A percentile compares a stretch with the other conserved stretches of the same genome.
These are phyloP conservation scores for Fraxinus platypoda DNA, from an alignment of 305 asterid species.

Conservation along the genomic window DNA sequence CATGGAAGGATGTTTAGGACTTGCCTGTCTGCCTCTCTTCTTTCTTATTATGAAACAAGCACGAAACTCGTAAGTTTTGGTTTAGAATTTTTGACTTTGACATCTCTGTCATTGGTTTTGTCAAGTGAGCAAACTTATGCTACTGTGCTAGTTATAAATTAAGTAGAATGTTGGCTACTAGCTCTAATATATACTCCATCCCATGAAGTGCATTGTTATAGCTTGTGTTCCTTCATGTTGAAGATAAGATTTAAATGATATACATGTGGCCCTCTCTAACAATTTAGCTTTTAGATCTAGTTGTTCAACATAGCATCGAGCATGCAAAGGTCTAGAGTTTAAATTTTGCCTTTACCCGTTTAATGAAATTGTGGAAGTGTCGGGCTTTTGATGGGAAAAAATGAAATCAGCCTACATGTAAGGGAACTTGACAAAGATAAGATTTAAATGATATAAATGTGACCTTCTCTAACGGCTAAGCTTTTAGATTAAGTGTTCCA, in stretches of 20 bases:
- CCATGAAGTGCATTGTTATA: not conserved
- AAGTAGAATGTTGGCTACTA: constrained; percentile 6
- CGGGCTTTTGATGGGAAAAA: not conserved
- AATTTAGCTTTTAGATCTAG: not conserved
- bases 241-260: not conserved
- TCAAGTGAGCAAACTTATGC: not conserved
- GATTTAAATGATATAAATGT: not conserved
- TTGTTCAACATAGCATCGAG: not conserved
- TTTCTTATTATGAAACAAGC: not conserved
- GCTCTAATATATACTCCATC: constrained; percentile 10
- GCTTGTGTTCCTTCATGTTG: not conserved
- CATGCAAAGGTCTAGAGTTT: not conserved
- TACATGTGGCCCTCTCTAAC: not conserved
- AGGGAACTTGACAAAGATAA: not conserved
- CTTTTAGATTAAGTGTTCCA: not conserved
- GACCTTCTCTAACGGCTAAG: not conserved
- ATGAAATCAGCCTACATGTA: not conserved
- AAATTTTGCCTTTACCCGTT: not conserved
- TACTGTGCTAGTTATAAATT: not conserved
- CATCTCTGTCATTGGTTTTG: not conserved
- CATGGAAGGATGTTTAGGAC: constrained; percentile 15
- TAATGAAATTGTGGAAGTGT: not conserved
- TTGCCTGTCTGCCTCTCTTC: not conserved
- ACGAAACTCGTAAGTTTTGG: not conserved
- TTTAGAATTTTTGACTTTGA: not conserved